Evolutionary conservation across 176 grass and related monocot species (phyloP), one percentile per base, ranked within the genome.

Genomic region (Carex cristatella): DNA sequence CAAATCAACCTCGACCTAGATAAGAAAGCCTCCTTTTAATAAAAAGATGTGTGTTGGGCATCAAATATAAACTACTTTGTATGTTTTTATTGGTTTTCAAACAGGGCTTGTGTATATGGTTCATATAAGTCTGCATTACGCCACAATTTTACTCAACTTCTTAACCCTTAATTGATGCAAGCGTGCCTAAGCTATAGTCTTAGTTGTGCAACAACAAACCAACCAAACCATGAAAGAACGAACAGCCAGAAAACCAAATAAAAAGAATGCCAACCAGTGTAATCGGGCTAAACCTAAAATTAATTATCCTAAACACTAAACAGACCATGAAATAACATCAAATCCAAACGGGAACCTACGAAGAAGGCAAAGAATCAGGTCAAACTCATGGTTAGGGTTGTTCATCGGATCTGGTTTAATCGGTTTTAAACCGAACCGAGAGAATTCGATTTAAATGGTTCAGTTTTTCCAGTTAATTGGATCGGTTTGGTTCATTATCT

Each of bases 1-100:
- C 89, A 98, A 83, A 87, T 98, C 93, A 80, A 98, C 93, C 87
- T 98, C 95, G 18, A 98, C 95, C 95, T 98, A 77, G 73, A 77
- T 16, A 56, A 31, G 12, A 49, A 56, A 76, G 19, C 10, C 16
- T 32, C 27, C 73, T 56, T 56, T 77, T 27, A 74, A n/a, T 23
- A 51, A 54, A 77, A 31, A 56, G 11, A 77, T 14, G 13, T 15
- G 49, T 31, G 4, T 44, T 3, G 49, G 18, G 8, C 0, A 1
- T 56, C 73, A 77, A 56, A 30, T 14, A 77, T 12, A 77, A 55
- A 77, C 69, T 74, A 27, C 33, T 5, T 55, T 69, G 5, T 42
- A 32, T 76, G 18, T 76, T 53, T 55, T 14, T 30, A 30, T 53
- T 75, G 71, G 3, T 53, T 53, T 53, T 28, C 42, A 75, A 75